Percentiles rank a stretch among this genome's conserved stretches.
Conservation (phyloP, 306 rosid genomes). For the Lithocarpus polystachyus region DNA sequence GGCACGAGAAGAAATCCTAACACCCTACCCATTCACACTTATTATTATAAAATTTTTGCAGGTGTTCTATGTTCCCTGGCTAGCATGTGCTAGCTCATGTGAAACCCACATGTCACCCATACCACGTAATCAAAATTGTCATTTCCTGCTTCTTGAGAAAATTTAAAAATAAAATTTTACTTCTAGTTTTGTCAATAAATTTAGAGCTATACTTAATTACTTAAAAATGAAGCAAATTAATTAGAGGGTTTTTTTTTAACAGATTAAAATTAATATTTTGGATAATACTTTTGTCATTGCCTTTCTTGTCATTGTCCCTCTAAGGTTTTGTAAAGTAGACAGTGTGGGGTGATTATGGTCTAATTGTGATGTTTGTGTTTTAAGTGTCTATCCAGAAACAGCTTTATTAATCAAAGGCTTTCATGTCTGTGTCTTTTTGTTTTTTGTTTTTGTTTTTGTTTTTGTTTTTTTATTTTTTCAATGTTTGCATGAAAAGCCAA, state of each 20-base stretch:
- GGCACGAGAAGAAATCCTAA: constrained; percentile 15
- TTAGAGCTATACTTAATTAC: background rate
- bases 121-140: constrained; percentile 53
- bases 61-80: constrained; percentile 74
- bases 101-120: constrained; percentile 79
- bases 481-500: constrained; percentile 35
- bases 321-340: constrained; percentile 19
- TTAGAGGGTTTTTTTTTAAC: background rate
- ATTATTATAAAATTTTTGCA: constrained; percentile 34
- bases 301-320: constrained; percentile 28
- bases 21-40: constrained; percentile 17
- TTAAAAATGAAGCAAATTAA: background rate
- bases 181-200: background rate
- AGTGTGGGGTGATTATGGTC: constrained; percentile 27
- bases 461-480: background rate
- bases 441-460: background rate
- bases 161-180: background rate
- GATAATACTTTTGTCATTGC: background rate
- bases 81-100: constrained; percentile 66
- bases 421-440: constrained; percentile 26
- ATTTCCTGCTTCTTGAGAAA: constrained; percentile 13
- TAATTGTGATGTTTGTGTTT: constrained; percentile 37
- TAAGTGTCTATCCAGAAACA: constrained; percentile 30
- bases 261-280: background rate
- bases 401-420: constrained; percentile 30